These are phyloP conservation scores for Lumnitzera racemosa DNA, from an alignment of 345 rosid species.

Conservation along the genomic window DNA sequence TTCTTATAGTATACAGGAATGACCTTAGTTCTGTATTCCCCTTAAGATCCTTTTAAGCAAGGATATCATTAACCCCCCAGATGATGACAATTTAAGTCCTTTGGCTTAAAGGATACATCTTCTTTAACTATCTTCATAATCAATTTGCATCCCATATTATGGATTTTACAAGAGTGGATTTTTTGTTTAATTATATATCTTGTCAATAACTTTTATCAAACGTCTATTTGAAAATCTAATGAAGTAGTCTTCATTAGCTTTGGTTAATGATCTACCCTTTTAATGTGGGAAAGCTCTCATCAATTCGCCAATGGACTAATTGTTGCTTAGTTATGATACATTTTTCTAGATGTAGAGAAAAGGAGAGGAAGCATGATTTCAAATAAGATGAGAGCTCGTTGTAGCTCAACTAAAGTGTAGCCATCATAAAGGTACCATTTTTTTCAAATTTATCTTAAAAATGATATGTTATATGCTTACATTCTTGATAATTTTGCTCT, in stretches of 20 bases:
- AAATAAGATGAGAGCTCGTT: constrained; percentile 61
- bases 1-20: constrained; percentile 47
- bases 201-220: constrained; percentile 51
- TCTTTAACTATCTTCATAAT: constrained; percentile 22
- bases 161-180: constrained; percentile 30
- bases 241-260: constrained; percentile 52
- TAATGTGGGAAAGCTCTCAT: constrained; percentile 50
- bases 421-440: constrained; percentile 35
- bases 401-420: constrained; percentile 60
- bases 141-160: constrained; percentile 40
- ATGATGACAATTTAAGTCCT: constrained; percentile 32
- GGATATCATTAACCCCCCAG: constrained; percentile 25
- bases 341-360: constrained; percentile 65
- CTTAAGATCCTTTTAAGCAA: constrained; percentile 26
- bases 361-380: constrained; percentile 53
- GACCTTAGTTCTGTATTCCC: constrained; percentile 42
- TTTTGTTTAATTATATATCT: constrained; percentile 26
- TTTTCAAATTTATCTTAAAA: constrained; percentile 46
- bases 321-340: constrained; percentile 52
- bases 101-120: constrained; percentile 34
- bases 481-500: constrained; percentile 30
- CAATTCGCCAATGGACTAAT: constrained; percentile 56
- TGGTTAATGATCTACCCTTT: constrained; percentile 34
- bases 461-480: constrained; percentile 36
- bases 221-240: constrained; percentile 49